Evolutionary conservation across 2,329 filamentous ascomycete species (phyloP).

Genomic region (Penicillium sp.): DNA sequence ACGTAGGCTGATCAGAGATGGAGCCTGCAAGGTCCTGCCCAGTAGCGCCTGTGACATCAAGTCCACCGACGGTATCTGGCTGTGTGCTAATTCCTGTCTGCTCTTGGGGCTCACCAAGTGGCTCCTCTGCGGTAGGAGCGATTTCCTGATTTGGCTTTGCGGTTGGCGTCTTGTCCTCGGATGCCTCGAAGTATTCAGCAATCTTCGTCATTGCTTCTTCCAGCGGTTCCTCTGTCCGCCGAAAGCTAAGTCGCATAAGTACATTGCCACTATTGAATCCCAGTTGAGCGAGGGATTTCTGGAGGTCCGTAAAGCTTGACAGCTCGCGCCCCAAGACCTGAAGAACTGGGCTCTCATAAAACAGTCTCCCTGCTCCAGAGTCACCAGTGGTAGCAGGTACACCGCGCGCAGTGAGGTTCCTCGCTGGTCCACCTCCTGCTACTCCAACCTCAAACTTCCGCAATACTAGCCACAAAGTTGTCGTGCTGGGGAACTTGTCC

Average conservation of each 20-base stretch:
- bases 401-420: conserved; percentile 84
- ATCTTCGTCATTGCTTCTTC: conserved; percentile 86
- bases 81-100: conserved; percentile 13
- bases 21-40: conserved; percentile 17
- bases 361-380: conserved; percentile 70
- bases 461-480: conserved; percentile 84
- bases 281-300: conserved; percentile 84
- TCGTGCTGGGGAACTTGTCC: conserved; percentile 85
- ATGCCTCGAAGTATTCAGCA: conserved; percentile 66
- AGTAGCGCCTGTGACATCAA: conserved; percentile 7
- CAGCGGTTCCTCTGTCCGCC: conserved; percentile 72
- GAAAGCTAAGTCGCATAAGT: conserved; percentile 75
- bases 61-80: conserved; percentile 5
- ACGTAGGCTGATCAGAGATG: conserved; percentile 23
- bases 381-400: conserved; percentile 60
- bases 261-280: conserved; percentile 84
- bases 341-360: conserved; percentile 84
- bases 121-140: conserved; percentile 4
- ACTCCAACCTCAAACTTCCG: conserved; percentile 84
- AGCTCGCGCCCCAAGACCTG: conserved; percentile 82
- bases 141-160: conserved; percentile 17
- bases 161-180: conserved; percentile 38
- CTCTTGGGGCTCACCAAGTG: conserved; percentile 9
- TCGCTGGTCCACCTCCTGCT: conserved; percentile 59
- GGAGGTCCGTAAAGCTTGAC: conserved; percentile 74